Base-by-base conservation (phyloP, 768 basidiomycete species). In the Exsudoporus frostii region DNA sequence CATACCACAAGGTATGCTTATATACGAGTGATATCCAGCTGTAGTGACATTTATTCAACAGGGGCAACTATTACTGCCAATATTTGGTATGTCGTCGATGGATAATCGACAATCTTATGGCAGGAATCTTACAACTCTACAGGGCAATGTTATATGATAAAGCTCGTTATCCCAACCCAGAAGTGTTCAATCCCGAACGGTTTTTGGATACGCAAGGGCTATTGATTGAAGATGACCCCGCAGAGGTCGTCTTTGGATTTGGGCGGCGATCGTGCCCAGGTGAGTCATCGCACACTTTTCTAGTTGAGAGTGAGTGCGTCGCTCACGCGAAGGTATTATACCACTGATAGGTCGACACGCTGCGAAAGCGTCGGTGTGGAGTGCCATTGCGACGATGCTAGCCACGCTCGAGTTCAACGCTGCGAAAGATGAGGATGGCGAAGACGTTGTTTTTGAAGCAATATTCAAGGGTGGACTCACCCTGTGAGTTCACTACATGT, bases 1-100 rank as follows among this genome's bases (percentile, higher is more conserved):
- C 7, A 84, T 84, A 37, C 82, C 82, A 2, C 71, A 72, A 50
- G 81, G 81, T 36, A 53, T 19, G 50, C 17, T 5, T 19, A 9
- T 43, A 19, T 10, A 24, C 36, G 19, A 13, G 15, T 7, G 24
- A 20, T 27, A 36, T 38, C 20, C 5, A 1, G 3, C 13, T n/a
- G 2, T 22, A 19, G 22, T n/a, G 22, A 32, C 36, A 11, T 45
- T 29, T 3, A 2, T 34, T 32, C 13, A 5, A 29, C n/a, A 59
- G 57, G 57, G 4, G 47, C 57, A 15, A 45, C 30, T 3, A 14
- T 59, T 24, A 2, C 43, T 4, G 24, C 22, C 10, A 59, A 56
- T 19, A 6, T 33, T 13, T 59, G 57, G 57, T 59, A 47, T 17
- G 55, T 40, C 41, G 15, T 24, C 7, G 13, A 14, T 24, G 15